Evolutionary conservation across 2,329 filamentous ascomycete genomes (phyloP).

Genomic region (Fusarium papillatum): DNA sequence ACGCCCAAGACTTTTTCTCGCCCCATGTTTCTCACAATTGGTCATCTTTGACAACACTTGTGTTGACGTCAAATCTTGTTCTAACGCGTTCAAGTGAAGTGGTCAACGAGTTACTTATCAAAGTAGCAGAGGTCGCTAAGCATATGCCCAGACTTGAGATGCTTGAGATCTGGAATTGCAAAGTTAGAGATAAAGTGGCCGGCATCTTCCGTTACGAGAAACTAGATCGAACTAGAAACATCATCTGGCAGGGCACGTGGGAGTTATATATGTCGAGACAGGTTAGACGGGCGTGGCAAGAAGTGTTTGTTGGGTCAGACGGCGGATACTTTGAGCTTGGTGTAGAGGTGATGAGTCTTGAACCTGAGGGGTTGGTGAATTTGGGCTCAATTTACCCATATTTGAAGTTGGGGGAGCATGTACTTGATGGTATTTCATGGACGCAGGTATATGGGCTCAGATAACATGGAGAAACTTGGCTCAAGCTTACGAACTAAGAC

Average conservation of each 20-base stretch:
- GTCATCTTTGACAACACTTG: neutral
- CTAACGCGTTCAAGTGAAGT: neutral
- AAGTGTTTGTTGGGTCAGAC: neutral
- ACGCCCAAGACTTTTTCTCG: slow-evolving; percentile 1
- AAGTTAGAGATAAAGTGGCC: neutral
- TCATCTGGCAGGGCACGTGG: slow-evolving; percentile 21
- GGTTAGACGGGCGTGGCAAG: slow-evolving; percentile 14
- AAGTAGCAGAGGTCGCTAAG: neutral
- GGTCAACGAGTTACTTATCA: neutral
- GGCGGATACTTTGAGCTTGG: neutral
- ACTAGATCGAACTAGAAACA: neutral
- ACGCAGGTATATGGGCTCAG: neutral
- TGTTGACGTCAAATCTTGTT: slow-evolving; percentile 7
- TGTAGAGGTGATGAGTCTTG: neutral
- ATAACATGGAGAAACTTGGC: neutral
- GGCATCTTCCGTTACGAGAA: slow-evolving; percentile 27
- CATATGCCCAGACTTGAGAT: slow-evolving; percentile 13
- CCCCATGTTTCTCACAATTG: neutral
- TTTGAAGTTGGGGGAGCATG: slow-evolving; percentile 11
- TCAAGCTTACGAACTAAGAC: neutral
- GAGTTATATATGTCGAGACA: slow-evolving; percentile 3
- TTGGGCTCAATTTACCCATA: slow-evolving; percentile 6
- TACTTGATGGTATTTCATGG: slow-evolving; percentile 21
- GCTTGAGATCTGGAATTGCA: slow-evolving; percentile 24
- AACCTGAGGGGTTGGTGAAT: neutral